Conservation (phyloP, 2,329 filamentous ascomycete genomes). For the Neonectria magnoliae region DNA sequence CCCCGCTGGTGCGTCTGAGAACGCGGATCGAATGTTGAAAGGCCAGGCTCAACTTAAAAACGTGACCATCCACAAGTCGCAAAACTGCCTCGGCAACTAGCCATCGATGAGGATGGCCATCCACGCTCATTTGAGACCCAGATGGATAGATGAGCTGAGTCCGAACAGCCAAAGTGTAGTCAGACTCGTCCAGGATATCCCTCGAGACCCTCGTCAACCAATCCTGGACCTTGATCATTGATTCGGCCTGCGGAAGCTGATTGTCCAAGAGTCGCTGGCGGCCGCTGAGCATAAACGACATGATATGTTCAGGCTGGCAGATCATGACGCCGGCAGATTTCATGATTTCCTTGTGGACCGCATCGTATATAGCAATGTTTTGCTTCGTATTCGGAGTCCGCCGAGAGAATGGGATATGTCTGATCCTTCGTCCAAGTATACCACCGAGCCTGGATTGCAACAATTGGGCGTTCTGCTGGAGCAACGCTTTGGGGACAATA, state of each 20-base stretch:
- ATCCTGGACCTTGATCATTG: constrained; percentile 62
- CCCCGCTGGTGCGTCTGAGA: constrained; percentile 46
- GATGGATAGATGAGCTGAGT: constrained; percentile 69
- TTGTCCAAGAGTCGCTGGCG: constrained; percentile 65
- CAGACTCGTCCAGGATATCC: constrained; percentile 74
- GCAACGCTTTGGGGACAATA: constrained; percentile 66
- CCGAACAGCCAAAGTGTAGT: constrained; percentile 63
- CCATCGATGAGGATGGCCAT: constrained; percentile 66
- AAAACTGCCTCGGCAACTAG: constrained; percentile 55
- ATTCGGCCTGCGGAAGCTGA: constrained; percentile 52
- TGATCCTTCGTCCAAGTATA: constrained; percentile 61
- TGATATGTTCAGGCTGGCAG: constrained; percentile 69
- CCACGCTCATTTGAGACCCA: constrained; percentile 60
- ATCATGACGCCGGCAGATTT: constrained; percentile 63
- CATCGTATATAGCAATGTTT: constrained; percentile 46
- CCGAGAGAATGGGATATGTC: constrained; percentile 68
- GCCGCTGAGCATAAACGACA: constrained; percentile 73
- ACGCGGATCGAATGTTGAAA: constrained; percentile 44
- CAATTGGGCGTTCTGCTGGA: constrained; percentile 67
- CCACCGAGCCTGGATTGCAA: constrained; percentile 65
- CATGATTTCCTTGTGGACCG: constrained; percentile 52
- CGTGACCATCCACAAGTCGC: constrained; percentile 54
- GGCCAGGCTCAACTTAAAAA: constrained; percentile 47
- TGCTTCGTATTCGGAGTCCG: constrained; percentile 48
- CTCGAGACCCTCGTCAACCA: constrained; percentile 62